Evolutionary conservation across 1,284 basidiomycete genomes (phyloP), one percentile per base, ranked within the genome.

Genomic region (Ceratobasidium sp.): DNA sequence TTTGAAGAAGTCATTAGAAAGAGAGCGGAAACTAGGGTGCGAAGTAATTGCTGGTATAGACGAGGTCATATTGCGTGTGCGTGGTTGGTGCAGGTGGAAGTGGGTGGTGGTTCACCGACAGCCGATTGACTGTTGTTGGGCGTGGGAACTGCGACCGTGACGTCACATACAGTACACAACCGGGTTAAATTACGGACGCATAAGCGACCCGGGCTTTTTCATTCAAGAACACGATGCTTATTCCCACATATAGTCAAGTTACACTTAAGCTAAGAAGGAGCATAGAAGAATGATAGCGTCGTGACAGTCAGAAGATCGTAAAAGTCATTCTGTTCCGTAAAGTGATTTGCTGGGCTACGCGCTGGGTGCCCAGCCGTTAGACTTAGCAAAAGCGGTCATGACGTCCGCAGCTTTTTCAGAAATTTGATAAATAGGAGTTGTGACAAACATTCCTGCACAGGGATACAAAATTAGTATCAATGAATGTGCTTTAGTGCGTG

Each of bases 341-440:
- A 20, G 10, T 17, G 20, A 50, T 50, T 50, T 17, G 48, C 20
- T 20, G 17, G 48, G 48, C 59, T 61, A 74, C 12, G 59, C 15
- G 6, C 13, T 28, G 1, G 59, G 42, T n/a, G 59, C 23, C 71
- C 71, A 74, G 3, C 61, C 44, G 26, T 74, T 74, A 10, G 71
- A 38, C 61, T 74, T 74, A 10, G 71, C 71, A 28, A 74, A 74
- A 42, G 71, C n/a, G n/a, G 54, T 38, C 71, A 74, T 74, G 1
- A 74, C 71, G 48, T 74, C 71, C 17, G 71, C 71, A 3, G 71
- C 71, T 38, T 74, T 74, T 33, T 74, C 71, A 10, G 71, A 74
- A 20, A 74, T 74, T 48, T 64, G 71, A 48, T 74, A 74, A 2
- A 77, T 77, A 13, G 71, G 71, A 5, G 71, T 74, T 33, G 71